phyloP scores from a whole-genome alignment of 2,329 filamentous ascomycete genomes.

The Aspergillus alliaceus region DNA sequence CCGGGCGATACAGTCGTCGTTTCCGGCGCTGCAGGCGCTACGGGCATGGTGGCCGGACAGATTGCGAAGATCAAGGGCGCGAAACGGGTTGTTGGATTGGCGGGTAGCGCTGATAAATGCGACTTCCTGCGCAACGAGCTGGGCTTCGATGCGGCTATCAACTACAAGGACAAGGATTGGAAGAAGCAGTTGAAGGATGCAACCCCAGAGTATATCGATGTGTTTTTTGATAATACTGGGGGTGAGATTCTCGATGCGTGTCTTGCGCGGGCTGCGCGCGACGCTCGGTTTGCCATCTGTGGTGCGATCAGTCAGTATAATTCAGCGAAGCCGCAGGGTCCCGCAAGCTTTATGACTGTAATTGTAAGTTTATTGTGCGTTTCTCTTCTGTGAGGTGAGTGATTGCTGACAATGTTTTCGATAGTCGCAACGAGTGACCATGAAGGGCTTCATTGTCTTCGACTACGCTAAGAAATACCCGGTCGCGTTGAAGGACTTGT shows the following conservation, averaged over 20 bases:
- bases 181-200: constrained; percentile 59
- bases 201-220: constrained; percentile 62
- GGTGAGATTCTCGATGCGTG: constrained; percentile 70
- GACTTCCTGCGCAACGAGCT: constrained; percentile 63
- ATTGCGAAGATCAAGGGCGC: constrained; percentile 72
- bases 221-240: constrained; percentile 74
- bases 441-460: constrained; percentile 73
- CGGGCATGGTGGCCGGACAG: constrained; percentile 73
- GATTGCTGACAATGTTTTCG: constrained; percentile 12
- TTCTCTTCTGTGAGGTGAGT: not conserved
- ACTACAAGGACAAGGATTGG: constrained; percentile 68
- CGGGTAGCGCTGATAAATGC: constrained; percentile 67
- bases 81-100: constrained; percentile 63
- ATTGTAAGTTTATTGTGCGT: constrained; percentile 31
- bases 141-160: constrained; percentile 66
- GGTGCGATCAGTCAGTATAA: constrained; percentile 72
- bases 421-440: constrained; percentile 44
- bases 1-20: constrained; percentile 74
- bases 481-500: constrained; percentile 60
- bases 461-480: constrained; percentile 63
- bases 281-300: constrained; percentile 69
- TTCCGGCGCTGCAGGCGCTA: constrained; percentile 75
- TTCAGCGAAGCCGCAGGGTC: constrained; percentile 54
- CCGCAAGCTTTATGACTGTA: constrained; percentile 48
- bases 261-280: constrained; percentile 61